phyloP scores from a whole-genome alignment of 805 yeast genomes.

The Candida pseudoglaebosa region DNA sequence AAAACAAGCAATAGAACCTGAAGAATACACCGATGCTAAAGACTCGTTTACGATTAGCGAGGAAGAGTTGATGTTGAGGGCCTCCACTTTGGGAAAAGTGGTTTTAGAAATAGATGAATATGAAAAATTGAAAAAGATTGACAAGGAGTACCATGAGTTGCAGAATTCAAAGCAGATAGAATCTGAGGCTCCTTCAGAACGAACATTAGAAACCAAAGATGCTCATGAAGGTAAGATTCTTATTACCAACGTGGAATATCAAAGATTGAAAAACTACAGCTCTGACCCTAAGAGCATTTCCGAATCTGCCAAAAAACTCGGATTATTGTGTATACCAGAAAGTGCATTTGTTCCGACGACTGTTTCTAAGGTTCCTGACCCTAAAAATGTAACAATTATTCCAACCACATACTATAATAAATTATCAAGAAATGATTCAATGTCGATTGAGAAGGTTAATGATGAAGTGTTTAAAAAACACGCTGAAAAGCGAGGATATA shows the following conservation, averaged over 20 bases:
- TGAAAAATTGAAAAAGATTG: slow-evolving; percentile 13
- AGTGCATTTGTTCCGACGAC: slow-evolving; percentile 63
- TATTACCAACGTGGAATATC: slow-evolving; percentile 11
- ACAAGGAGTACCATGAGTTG: too few species aligned
- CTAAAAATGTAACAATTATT: slow-evolving; percentile 54
- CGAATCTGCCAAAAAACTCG: slow-evolving; percentile 41
- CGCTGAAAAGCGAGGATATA: slow-evolving; percentile 49
- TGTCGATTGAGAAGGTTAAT: slow-evolving; percentile 41
- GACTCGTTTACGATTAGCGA: slow-evolving; percentile 24
- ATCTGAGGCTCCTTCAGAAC: neutral
- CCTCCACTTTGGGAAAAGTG: slow-evolving; percentile 22
- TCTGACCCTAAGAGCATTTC: slow-evolving; percentile 23
- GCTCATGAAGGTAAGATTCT: slow-evolving; percentile 35
- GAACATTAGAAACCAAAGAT: slow-evolving; percentile 22
- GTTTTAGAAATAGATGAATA: slow-evolving; percentile 19
- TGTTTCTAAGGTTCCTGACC: slow-evolving; percentile 51
- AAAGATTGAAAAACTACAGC: slow-evolving; percentile 8
- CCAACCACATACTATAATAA: slow-evolving; percentile 64
- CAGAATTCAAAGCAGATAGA: too few species aligned
- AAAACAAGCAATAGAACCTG: neutral
- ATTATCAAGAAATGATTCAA: slow-evolving; percentile 42
- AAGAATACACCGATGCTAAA: slow-evolving; percentile 23
- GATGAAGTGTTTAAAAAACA: slow-evolving; percentile 44
- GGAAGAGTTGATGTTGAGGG: slow-evolving; percentile 24
- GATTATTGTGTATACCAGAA: slow-evolving; percentile 54